Conservation (phyloP, 2,329 filamentous ascomycete genomes). For the Trichoderma oligosporum region DNA sequence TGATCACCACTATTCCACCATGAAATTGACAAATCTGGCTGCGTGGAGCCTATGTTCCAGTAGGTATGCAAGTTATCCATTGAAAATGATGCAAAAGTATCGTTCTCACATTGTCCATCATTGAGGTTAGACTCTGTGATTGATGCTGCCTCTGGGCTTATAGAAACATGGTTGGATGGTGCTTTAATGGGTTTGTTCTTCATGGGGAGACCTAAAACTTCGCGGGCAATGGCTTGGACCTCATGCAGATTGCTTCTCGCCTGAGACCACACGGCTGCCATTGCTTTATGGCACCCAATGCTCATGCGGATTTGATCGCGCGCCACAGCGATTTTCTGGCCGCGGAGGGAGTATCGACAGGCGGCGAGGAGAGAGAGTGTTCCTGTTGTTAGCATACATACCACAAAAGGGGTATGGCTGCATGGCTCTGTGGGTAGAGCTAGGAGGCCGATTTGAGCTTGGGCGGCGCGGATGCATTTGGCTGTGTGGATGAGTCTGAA, state of each 20-base stretch:
- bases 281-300: conserved; percentile 38
- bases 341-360: conserved; percentile 35
- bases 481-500: conserved; percentile 38
- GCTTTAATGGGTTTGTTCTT: not conserved
- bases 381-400: conserved; percentile 40
- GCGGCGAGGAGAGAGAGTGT: conserved; percentile 37
- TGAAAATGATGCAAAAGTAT: not conserved
- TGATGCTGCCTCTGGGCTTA: not conserved
- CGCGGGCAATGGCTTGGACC: conserved; percentile 38
- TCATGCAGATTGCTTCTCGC: conserved; percentile 36
- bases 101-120: not conserved
- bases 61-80: conserved; percentile 13
- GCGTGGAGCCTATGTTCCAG: conserved; percentile 7
- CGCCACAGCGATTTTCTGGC: conserved; percentile 33
- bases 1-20: conserved; percentile 8
- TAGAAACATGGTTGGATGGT: not conserved
- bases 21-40: conserved; percentile 1
- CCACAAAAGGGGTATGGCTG: conserved; percentile 38
- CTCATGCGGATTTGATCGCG: conserved; percentile 40
- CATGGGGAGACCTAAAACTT: conserved; percentile 25
- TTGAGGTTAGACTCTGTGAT: not conserved
- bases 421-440: conserved; percentile 35
- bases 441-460: conserved; percentile 38
- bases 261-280: conserved; percentile 38
- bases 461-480: conserved; percentile 36